Conservation (phyloP, 1,284 basidiomycete genomes). For the Microbotryum intermedium region DNA sequence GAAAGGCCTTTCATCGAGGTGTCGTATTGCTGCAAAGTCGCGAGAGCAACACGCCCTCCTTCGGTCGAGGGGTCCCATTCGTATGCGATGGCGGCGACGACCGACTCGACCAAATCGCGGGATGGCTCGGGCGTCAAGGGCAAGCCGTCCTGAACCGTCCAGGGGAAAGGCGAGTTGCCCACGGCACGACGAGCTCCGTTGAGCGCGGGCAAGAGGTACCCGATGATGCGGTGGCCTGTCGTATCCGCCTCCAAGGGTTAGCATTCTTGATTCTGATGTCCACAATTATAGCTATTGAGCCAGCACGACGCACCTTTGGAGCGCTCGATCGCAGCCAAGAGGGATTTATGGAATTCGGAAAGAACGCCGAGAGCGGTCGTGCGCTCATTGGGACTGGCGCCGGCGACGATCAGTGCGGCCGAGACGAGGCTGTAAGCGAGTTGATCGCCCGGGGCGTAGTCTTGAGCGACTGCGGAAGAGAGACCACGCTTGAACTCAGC, state of each 20-base stretch:
- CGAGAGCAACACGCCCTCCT: constrained; percentile 36
- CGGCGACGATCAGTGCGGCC: constrained; percentile 60
- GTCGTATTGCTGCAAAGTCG: constrained; percentile 68
- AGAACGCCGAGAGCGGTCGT: constrained; percentile 51
- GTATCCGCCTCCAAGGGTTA: not conserved
- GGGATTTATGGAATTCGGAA: constrained; percentile 52
- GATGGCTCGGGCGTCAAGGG: constrained; percentile 49
- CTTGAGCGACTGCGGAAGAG: constrained; percentile 46
- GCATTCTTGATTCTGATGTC: no score
- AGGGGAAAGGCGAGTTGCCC: constrained; percentile 63
- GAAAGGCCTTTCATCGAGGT: constrained; percentile 65
- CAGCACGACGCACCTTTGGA: constrained; percentile 50
- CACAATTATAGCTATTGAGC: no score
- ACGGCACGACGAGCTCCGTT: constrained; percentile 82
- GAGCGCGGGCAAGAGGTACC: constrained; percentile 67
- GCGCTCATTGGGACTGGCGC: constrained; percentile 47
- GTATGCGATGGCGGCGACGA: constrained; percentile 38
- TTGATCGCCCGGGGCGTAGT: constrained; percentile 70
- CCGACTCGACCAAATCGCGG: constrained; percentile 44
- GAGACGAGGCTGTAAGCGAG: constrained; percentile 65
- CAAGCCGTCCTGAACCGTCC: constrained; percentile 59
- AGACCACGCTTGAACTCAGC: constrained; percentile 15
- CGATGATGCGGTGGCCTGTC: constrained; percentile 59
- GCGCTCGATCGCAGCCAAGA: constrained; percentile 50
- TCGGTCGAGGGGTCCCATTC: constrained; percentile 39